A percentile compares a stretch with the other conserved stretches of the same genome.
These are phyloP conservation scores for Globisporangium barbulae DNA, from an alignment of 352 stramenopile genomes.

Conservation along the genomic window DNA sequence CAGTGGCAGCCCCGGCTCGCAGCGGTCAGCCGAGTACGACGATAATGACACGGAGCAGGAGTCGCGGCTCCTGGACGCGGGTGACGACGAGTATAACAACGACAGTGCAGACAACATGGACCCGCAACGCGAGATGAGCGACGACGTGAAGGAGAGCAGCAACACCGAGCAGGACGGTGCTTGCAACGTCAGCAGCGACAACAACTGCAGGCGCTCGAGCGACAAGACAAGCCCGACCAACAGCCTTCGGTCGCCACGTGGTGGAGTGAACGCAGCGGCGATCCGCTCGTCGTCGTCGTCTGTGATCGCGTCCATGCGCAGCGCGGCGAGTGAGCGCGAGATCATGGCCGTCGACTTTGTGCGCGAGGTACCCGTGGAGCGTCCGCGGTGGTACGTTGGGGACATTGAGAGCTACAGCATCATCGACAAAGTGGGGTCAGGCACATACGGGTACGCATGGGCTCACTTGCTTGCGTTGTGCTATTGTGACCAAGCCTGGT, in stretches of 20 bases:
- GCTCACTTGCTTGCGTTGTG: neutral
- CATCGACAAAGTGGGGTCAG: slow-evolving; percentile 85
- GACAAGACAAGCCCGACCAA: neutral
- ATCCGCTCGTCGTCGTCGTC: slow-evolving; percentile 43
- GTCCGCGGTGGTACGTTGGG: slow-evolving; percentile 73
- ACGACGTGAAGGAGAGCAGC: slow-evolving; percentile 3
- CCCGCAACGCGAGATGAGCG: neutral
- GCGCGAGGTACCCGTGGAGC: slow-evolving; percentile 35
- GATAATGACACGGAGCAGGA: slow-evolving; percentile 18
- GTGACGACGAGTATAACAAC: slow-evolving; percentile 21
- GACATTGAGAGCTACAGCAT: slow-evolving; percentile 88
- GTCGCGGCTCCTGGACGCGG: slow-evolving; percentile 11
- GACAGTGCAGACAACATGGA: neutral
- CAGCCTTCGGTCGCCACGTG: slow-evolving; percentile 10
- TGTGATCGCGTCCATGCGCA: slow-evolving; percentile 67
- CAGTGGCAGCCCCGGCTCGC: neutral
- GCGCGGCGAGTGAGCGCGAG: slow-evolving; percentile 66
- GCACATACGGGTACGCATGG: slow-evolving; percentile 73
- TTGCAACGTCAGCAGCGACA: neutral
- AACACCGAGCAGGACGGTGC: neutral
- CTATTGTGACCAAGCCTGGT: neutral
- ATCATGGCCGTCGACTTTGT: slow-evolving; percentile 53
- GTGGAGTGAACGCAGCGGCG: slow-evolving; percentile 11
- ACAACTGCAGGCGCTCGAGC: neutral
- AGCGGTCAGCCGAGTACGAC: slow-evolving; percentile 4